Evolutionary conservation across 345 rosid genomes (phyloP), one percentile per base, ranked within the genome.

Genomic region (Ricinus communis): DNA sequence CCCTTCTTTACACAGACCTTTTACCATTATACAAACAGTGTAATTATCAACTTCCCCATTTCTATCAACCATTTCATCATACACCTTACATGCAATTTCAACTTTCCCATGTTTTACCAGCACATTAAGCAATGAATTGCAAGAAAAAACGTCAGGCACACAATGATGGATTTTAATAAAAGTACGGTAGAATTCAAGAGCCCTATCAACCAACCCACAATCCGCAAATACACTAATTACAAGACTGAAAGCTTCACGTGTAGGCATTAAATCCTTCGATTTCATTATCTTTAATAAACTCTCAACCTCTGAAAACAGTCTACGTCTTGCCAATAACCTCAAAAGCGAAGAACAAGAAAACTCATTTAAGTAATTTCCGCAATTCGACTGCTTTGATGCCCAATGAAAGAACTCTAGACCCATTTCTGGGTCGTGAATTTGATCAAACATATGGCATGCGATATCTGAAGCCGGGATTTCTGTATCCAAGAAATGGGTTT

Each of bases 1-100:
- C 51, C 93, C 88, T 79, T 86, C 85, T 57, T 72, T 81, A 82
- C 98, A 91, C 76, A 91, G 72, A 38, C 98, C 97, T 54, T 62
- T 87, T 56, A 83, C 66, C 68, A 94, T 59, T 51, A 88, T 88
- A 79, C 91, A 73, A 43, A 88, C 88, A 71, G 88, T 88, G 71
- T 86, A 91, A 77, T 86, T 88, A 78, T 94, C 91, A 10, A 82
- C 77, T 74, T 64, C 68, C n/a, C 70, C 82, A 63, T 81, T 91
- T 78, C 83, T 81, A 38, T 66, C 68, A 72, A 73, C 65, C 96
- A 94, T 91, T 82, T 94, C 87, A 3, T 80, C 79, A 70, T 82
- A 93, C 76, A 91, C 46, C 74, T 85, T 69, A 49, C 66, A 82
- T 31, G 98, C 97, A 73, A 64, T 53, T 12, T 80, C 79, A 68